Base-by-base conservation (phyloP, 2,329 filamentous ascomycete species). In the Dothistroma pini region DNA sequence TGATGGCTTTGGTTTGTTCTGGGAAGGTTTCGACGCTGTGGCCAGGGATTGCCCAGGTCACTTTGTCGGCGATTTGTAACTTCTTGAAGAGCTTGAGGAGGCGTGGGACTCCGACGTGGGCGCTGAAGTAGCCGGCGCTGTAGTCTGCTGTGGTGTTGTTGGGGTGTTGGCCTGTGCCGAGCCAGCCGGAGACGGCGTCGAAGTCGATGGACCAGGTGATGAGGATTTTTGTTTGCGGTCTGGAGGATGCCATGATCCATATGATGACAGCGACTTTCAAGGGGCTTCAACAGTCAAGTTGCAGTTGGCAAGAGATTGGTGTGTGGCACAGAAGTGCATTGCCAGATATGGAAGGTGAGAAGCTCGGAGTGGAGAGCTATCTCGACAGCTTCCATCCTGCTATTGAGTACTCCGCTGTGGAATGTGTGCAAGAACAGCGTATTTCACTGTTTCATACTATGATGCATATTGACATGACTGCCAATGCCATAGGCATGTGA, bases 41-140 rank as follows among this genome's bases (percentile, higher is more conserved):
- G 52, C 84, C 83, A 0, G 84, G 84, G 11, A 86, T 79, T 67
- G 84, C 86, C 84, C 83, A 86, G 3, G 83, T 85, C 31, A 83
- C 76, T 61, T 81, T 81, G 31, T 83, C 76, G 2, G 81, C 74
- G 25, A 86, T 78, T 1, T 71, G 69, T 48, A 82, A 77, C 66
- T 80, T 82, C 34, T 78, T 76, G 68, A 86, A 82, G 55, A 86
- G 73, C 51, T 78, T 80, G 10, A 86, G 73, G 2, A 86, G 75
- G 10, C 83, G 78, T 0, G 80, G 80, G 0, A 84, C 83, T 35
- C 83, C 84, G n/a, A 85, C 82, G 58, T 79, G 76, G 1, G 80
- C 84, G 50, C 80, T 79, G 71, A 86, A 84, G 69, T 84, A 81
- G 9, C 83, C 83, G 3, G 80, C 74, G 19, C 77, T 81, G 69